Percentiles rank a stretch among this genome's conserved stretches.
Evolutionary conservation across 495 filamentous ascomycete genomes (phyloP).

Genomic region (Margaritispora aquatica): DNA sequence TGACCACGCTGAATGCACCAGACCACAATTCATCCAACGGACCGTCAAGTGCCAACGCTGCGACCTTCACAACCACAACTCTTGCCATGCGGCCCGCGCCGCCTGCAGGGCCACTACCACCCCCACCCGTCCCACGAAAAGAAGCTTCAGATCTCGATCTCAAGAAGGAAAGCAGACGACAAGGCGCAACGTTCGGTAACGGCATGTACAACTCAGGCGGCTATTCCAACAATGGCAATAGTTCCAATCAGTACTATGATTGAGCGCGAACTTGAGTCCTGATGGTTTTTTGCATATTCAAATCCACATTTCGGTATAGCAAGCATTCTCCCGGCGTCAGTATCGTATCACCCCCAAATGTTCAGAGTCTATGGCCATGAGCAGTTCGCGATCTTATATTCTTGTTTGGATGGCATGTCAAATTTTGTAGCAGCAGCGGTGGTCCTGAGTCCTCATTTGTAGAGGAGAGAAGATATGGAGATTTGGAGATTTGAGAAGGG

Average conservation of each 20-base stretch:
- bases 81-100: constrained; percentile 43
- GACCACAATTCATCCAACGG: constrained; percentile 18
- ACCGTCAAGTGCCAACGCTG: constrained; percentile 22
- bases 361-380: neutral
- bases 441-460: neutral
- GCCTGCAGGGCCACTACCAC: constrained; percentile 34
- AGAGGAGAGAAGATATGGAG: neutral
- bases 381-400: neutral
- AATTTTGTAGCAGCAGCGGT: neutral
- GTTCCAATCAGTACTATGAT: constrained; percentile 1
- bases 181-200: constrained; percentile 35
- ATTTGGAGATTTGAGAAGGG: neutral
- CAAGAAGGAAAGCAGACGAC: constrained; percentile 30
- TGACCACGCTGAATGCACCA: constrained; percentile 18
- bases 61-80: constrained; percentile 31
- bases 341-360: neutral
- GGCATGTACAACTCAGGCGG: constrained; percentile 21
- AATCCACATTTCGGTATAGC: neutral
- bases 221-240: constrained; percentile 11
- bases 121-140: constrained; percentile 37
- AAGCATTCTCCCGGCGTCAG: constrained; percentile 15
- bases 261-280: neutral
- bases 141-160: constrained; percentile 31
- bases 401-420: neutral
- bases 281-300: neutral